Conservation (phyloP, 1,139 yeast genomes). For the Scheffersomyces cryptocercus region DNA sequence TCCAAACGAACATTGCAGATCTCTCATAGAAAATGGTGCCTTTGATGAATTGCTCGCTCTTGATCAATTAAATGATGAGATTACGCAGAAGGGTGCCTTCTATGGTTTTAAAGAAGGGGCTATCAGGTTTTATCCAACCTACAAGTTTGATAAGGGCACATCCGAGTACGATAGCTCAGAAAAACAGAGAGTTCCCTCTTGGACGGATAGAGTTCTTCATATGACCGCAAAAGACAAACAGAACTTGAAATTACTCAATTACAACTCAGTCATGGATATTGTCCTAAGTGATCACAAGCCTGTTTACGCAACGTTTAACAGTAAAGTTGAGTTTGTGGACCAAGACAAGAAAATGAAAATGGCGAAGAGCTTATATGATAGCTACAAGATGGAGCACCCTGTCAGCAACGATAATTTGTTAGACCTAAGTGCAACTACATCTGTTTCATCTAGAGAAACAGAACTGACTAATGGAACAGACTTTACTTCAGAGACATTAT, state of each 20-base stretch:
- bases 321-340: constrained; percentile 67
- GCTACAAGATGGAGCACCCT: constrained; percentile 34
- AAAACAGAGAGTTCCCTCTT: constrained; percentile 89
- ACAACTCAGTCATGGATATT: constrained; percentile 58
- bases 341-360: constrained; percentile 29
- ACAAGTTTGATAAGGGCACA: constrained; percentile 90
- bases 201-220: constrained; percentile 90
- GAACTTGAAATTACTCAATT: constrained; percentile 56
- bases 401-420: constrained; percentile 17
- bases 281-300: constrained; percentile 88
- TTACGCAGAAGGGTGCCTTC: constrained; percentile 74
- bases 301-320: constrained; percentile 71
- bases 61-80: constrained; percentile 84
- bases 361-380: constrained; percentile 31
- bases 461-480: constrained; percentile 13
- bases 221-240: constrained; percentile 35
- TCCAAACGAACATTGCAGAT: constrained; percentile 74
- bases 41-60: constrained; percentile 58
- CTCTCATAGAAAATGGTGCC: constrained; percentile 46
- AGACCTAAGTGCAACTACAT: constrained; percentile 17
- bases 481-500: constrained; percentile 31
- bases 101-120: constrained; percentile 82
- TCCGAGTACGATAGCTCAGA: constrained; percentile 84
- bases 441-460: constrained; percentile 12
- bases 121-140: constrained; percentile 77